Conservation (phyloP, 1,284 basidiomycete species). For the Mixia osmundae region DNA sequence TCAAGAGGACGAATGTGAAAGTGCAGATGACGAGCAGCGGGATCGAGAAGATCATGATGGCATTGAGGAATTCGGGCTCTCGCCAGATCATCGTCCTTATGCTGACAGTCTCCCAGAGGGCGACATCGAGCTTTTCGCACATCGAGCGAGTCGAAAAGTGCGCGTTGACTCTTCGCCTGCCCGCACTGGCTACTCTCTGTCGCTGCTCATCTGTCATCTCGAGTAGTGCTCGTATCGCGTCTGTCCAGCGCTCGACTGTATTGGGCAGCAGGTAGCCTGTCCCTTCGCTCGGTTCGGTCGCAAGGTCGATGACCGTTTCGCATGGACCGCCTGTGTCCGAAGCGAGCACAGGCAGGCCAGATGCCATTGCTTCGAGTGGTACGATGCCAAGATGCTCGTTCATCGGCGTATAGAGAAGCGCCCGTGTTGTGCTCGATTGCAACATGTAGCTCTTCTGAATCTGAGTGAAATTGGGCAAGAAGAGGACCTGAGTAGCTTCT, state of each 20-base stretch:
- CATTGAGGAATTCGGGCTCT: no score
- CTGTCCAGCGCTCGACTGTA: conserved; percentile 39
- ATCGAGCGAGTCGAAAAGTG: no score
- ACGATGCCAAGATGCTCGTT: conserved; percentile 98
- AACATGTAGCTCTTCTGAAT: conserved; percentile 51
- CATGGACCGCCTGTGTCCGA: conserved; percentile 63
- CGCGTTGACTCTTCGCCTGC: no score
- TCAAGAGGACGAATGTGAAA: no score
- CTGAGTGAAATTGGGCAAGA: conserved; percentile 67
- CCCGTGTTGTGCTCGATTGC: conserved; percentile 33
- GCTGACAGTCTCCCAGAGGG: no score
- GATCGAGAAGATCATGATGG: no score
- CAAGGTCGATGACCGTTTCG: conserved; percentile 49
- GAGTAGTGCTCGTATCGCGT: no score
- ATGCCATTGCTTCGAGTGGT: conserved; percentile 84
- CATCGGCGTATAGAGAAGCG: conserved; percentile 71
- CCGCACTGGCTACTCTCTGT: no score
- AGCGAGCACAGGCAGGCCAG: conserved; percentile 69
- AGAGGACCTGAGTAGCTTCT: conserved; percentile 38
- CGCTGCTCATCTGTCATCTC: no score
- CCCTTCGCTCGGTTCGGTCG: conserved; percentile 13
- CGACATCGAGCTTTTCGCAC: no score
- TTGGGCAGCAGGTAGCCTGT: conserved; percentile 43
- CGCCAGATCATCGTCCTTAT: no score
- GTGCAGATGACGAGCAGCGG: no score